Percentiles rank a stretch among this genome's conserved stretches.
phyloP scores from a whole-genome alignment of 192 early-diverging fungal genomes.

The Pilobolus umbonatus region DNA sequence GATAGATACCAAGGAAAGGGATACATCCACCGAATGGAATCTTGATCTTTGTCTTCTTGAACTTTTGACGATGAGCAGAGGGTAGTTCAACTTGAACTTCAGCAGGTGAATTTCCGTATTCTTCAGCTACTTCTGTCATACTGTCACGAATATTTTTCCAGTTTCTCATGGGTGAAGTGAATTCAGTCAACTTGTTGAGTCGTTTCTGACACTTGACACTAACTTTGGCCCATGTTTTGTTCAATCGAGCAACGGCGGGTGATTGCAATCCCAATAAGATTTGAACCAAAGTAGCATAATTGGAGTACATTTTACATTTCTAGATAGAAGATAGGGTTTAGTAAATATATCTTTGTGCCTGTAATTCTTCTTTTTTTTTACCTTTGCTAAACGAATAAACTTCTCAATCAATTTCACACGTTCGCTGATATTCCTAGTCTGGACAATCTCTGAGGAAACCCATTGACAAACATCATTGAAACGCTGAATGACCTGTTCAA shows the following conservation, averaged over 20 bases:
- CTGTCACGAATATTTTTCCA: slow-evolving; percentile 55
- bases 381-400: slow-evolving; percentile 59
- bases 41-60: slow-evolving; percentile 26
- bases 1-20: slow-evolving; percentile 55
- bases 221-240: slow-evolving; percentile 51
- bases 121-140: slow-evolving; percentile 50
- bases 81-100: slow-evolving; percentile 33
- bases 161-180: slow-evolving; percentile 51
- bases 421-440: slow-evolving; percentile 36
- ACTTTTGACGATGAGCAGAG: slow-evolving; percentile 8
- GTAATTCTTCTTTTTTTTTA: slow-evolving; percentile 5
- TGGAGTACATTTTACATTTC: slow-evolving; percentile 57
- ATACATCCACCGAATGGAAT: slow-evolving; percentile 52
- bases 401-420: slow-evolving; percentile 55
- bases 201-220: slow-evolving; percentile 32
- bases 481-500: slow-evolving; percentile 32
- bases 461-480: slow-evolving; percentile 47
- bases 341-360: neutral
- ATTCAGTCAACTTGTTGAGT: slow-evolving; percentile 46
- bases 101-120: slow-evolving; percentile 43
- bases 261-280: slow-evolving; percentile 55
- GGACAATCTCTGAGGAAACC: slow-evolving; percentile 54
- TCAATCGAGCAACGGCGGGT: slow-evolving; percentile 47
- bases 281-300: slow-evolving; percentile 61
- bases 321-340: slow-evolving; percentile 5